Base-by-base conservation (phyloP, 768 basidiomycete genomes). In the Phaffia australis region DNA sequence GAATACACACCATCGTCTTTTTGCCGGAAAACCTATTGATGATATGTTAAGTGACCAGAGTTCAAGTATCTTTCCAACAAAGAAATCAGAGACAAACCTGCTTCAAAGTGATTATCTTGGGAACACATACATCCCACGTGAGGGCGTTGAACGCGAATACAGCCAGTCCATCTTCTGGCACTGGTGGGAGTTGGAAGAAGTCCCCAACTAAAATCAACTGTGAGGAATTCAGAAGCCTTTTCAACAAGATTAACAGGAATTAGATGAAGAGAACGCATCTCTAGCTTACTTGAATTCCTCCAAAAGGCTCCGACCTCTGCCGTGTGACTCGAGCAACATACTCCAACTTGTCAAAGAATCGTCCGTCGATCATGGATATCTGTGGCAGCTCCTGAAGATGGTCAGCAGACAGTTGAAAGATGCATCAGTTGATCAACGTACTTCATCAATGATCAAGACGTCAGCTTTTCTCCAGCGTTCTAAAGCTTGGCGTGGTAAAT, bases 161-260 rank as follows among this genome's bases (percentile, higher is more conserved):
- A 25, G 46, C 55, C 4, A 23, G 32, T 35, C 51, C 50, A 32
- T 42, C 47, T 7, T 63, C 27, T 16, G 62, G 62, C 4, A 63
- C 62, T 14, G 62, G 62, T 19, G 62, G 62, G 21, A 63, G 62
- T 52, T 8, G 65, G 25, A 66, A 56, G 57, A 66, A 66, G 65
- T 66, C 65, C 21, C 65, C 65, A 0, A 47, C 58, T 6, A 66
- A 59, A 11, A 66, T 52, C 14, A 66, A 54, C 54, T 66, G 65
- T 11, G 11, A 42, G 4, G 11, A 42, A 42, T 42, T 11, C 4
- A 42, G 35, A 42, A 42, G 11, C 35, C 6, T 11, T 42, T 42
- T 42, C 35, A 42, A 11, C 4, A 42, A 11, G 11, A 42, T n/a
- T n/a, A n/a, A n/a, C n/a, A 11, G 35, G 4, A 42, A 42, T 4